Percentiles rank a stretch among this genome's conserved stretches.
These are phyloP conservation scores for Helminthosporium solani DNA, from an alignment of 2,329 filamentous ascomycete species.

Conservation along the genomic window DNA sequence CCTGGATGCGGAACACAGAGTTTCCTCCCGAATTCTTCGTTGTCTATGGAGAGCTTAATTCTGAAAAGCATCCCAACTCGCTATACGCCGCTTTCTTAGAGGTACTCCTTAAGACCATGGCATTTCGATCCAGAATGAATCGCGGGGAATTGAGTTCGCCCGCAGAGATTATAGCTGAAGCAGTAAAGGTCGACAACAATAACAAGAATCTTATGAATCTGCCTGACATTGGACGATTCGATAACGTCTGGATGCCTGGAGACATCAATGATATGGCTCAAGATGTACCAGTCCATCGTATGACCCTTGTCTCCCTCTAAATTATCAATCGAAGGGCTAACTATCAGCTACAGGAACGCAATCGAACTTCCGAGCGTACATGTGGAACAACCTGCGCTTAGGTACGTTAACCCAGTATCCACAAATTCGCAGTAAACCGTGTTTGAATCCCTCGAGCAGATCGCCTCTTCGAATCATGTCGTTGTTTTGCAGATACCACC, in stretches of 20 bases:
- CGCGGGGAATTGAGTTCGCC: neutral
- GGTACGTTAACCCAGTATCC: neutral
- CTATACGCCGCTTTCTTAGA: constrained; percentile 8
- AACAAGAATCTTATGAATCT: neutral
- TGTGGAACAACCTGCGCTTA: neutral
- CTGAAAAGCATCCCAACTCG: constrained; percentile 7
- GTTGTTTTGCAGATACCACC: too few relatives aligned
- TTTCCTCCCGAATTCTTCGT: constrained; percentile 18
- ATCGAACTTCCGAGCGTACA: neutral
- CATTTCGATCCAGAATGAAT: neutral
- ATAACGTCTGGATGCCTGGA: constrained; percentile 10
- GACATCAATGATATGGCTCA: neutral
- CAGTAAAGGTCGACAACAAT: neutral
- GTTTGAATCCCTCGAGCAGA: too few relatives aligned
- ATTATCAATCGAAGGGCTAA: too few relatives aligned
- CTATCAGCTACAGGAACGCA: too few relatives aligned
- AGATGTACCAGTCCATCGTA: neutral
- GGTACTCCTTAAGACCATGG: neutral
- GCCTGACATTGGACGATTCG: constrained; percentile 20
- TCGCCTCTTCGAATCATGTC: too few relatives aligned
- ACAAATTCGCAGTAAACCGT: too few relatives aligned
- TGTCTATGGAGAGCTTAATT: constrained; percentile 14
- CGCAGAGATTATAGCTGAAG: neutral
- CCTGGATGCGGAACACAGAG: constrained; percentile 25
- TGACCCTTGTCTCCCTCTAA: too few relatives aligned